phyloP scores from a whole-genome alignment of 2,329 filamentous ascomycete species.

The Penicillium expansum region DNA sequence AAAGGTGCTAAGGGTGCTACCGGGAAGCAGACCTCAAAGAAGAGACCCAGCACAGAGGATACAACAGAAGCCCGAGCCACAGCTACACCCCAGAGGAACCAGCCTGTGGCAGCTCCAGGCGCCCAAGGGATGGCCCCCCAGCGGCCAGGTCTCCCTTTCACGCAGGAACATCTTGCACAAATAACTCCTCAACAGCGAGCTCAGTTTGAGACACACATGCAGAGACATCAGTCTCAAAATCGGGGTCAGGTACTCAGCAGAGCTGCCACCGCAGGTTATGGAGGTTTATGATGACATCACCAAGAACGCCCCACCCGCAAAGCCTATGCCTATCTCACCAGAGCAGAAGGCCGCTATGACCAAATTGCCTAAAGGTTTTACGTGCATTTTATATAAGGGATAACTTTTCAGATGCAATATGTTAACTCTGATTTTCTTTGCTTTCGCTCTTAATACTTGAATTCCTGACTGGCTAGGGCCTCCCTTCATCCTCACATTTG shows the following conservation, averaged over 20 bases:
- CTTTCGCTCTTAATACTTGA: background rate
- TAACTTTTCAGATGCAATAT: background rate
- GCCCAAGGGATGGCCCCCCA: slow-evolving; percentile 21
- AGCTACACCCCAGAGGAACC: slow-evolving; percentile 30
- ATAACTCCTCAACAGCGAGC: slow-evolving; percentile 45
- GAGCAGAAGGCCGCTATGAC: slow-evolving; percentile 41
- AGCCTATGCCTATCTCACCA: slow-evolving; percentile 37
- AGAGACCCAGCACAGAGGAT: slow-evolving; percentile 49
- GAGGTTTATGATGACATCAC: slow-evolving; percentile 41
- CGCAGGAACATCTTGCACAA: slow-evolving; percentile 38
- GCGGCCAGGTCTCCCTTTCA: slow-evolving; percentile 25
- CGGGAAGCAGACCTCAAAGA: slow-evolving; percentile 39
- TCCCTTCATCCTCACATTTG: background rate
- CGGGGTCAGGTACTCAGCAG: slow-evolving; percentile 32
- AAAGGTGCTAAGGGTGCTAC: slow-evolving; percentile 30
- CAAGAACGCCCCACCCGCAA: slow-evolving; percentile 30
- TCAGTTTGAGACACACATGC: slow-evolving; percentile 37
- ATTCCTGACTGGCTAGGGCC: background rate
- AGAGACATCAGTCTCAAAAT: slow-evolving; percentile 36
- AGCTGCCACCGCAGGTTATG: slow-evolving; percentile 37
- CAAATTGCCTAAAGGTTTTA: too few species aligned
- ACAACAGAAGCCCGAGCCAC: slow-evolving; percentile 44
- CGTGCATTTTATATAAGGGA: too few species aligned
- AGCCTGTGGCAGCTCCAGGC: slow-evolving; percentile 21
- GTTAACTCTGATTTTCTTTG: background rate